Conservation (phyloP, 2,329 filamentous ascomycete species). For the Penicillium palitans region DNA sequence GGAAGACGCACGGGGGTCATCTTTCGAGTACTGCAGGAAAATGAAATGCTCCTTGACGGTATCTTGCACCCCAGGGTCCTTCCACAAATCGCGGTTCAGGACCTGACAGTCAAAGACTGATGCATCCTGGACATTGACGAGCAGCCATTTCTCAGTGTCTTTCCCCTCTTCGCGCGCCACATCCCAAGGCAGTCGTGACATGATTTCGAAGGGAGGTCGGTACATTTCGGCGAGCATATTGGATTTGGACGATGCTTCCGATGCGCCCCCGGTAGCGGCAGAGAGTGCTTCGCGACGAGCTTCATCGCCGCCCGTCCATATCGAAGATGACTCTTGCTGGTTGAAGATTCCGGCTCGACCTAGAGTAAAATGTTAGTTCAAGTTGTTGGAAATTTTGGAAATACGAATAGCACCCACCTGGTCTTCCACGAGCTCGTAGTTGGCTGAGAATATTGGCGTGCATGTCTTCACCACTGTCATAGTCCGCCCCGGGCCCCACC, state of each 20-base stretch:
- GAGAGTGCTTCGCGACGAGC: slow-evolving; percentile 56
- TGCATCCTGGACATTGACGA: slow-evolving; percentile 93
- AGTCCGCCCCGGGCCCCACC: slow-evolving; percentile 67
- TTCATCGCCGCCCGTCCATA: slow-evolving; percentile 57
- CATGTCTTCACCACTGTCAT: slow-evolving; percentile 57
- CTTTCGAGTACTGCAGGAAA: slow-evolving; percentile 91
- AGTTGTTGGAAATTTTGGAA: neutral
- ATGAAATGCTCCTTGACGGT: slow-evolving; percentile 89
- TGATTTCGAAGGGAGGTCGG: slow-evolving; percentile 86
- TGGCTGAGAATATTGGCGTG: slow-evolving; percentile 66
- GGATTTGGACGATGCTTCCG: slow-evolving; percentile 67
- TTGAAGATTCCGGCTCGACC: slow-evolving; percentile 67
- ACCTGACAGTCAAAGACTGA: slow-evolving; percentile 93
- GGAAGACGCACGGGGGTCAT: slow-evolving; percentile 72
- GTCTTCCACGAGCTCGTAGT: slow-evolving; percentile 52
- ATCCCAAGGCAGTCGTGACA: slow-evolving; percentile 78
- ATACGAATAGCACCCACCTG: slow-evolving; percentile 30
- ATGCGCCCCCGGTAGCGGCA: slow-evolving; percentile 64
- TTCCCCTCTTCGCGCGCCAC: slow-evolving; percentile 82
- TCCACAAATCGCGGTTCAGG: slow-evolving; percentile 95
- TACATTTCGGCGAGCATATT: slow-evolving; percentile 87
- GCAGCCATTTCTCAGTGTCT: slow-evolving; percentile 85
- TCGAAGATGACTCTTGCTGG: slow-evolving; percentile 58
- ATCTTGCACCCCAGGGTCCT: slow-evolving; percentile 74
- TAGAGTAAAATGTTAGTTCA: slow-evolving; percentile 21